A percentile compares a stretch with the other conserved stretches of the same genome.
Evolutionary conservation across 1,284 basidiomycete species (phyloP).

Genomic region (Inonotus hispidus): DNA sequence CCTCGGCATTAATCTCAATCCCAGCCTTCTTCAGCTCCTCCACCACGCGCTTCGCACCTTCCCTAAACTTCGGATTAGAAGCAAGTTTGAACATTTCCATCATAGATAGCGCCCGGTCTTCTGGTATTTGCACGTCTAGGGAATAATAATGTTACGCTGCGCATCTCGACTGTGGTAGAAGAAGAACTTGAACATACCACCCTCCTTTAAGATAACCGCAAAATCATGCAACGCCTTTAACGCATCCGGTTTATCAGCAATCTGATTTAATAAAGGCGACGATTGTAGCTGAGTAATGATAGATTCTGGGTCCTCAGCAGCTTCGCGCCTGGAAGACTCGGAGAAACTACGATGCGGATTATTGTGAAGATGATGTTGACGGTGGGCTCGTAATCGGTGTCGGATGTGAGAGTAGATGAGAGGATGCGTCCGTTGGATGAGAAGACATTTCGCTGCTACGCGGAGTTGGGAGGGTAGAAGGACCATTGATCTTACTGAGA

Average conservation of each 20-base stretch:
- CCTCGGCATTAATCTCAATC: conserved; percentile 44
- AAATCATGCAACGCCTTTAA: conserved; percentile 42
- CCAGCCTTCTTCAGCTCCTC: conserved; percentile 56
- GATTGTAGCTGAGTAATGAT: conserved; percentile 28
- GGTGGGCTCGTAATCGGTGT: conserved; percentile 14
- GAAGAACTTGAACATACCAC: conserved; percentile 36
- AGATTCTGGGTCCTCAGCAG: conserved; percentile 33
- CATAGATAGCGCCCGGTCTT: conserved; percentile 41
- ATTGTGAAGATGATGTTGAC: not conserved
- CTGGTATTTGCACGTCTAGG: conserved; percentile 42
- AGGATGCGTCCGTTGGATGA: conserved; percentile 12
- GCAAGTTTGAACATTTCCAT: conserved; percentile 49
- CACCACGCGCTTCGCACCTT: conserved; percentile 40
- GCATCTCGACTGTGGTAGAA: not conserved
- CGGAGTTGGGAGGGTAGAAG: conserved; percentile 21
- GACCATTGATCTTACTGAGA: conserved; percentile 1
- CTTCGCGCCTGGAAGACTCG: conserved; percentile 29
- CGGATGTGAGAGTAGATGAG: conserved; percentile 2
- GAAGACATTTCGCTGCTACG: conserved; percentile 16
- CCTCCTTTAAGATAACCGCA: conserved; percentile 40
- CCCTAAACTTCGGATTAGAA: conserved; percentile 47
- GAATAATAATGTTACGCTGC: not conserved
- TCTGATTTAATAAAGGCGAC: conserved; percentile 38
- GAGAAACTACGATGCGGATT: conserved; percentile 30
- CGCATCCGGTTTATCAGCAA: conserved; percentile 45